Base-by-base conservation (phyloP, 2,329 filamentous ascomycete genomes). In the Claviceps sorghi region DNA sequence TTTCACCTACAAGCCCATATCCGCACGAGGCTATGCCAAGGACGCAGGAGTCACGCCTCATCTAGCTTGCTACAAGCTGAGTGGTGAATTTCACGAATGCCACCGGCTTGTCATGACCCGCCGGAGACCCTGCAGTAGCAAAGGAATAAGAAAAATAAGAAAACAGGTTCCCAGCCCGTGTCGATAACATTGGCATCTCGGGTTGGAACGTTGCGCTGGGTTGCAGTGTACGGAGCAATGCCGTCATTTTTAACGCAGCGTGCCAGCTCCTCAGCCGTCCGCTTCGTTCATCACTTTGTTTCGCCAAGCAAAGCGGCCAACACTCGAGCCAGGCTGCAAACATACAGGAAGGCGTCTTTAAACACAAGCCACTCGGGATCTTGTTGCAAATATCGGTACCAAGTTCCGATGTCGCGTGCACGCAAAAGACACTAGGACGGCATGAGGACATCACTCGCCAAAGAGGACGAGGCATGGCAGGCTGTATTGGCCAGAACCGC, bases 161-260 rank as follows among this genome's bases (percentile, higher is more conserved):
- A 47, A 36, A 26, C 9, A 19, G 10, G 32, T 17, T 29, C 22
- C 40, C 13, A 43, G 21, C 45, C 46, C 29, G 51, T 30, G 46
- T n/a, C 42, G 7, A 10, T 21, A 19, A 50, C 44, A 40, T 11
- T 46, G 47, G 48, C 40, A 43, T 19, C 41, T 50, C 32, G 52
- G 52, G 48, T 48, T 53, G 52, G 48, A 48, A 53, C 52, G 48
- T 53, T 53, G 38, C 51, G 29, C n/a, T 43, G 17, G 38, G 29
- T 19, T 49, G 51, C 46, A 49, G 38, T 41, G 42, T 30, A 17
- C 30, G 42, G 36, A 11, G 17, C 26, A 15, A 34, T 48, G 32
- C 32, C 10, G 32, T 11, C 13, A 11, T n/a, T n/a, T n/a, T n/a
- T n/a, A n/a, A n/a, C n/a, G n/a, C n/a, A n/a, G n/a, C n/a, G n/a